Percentiles rank a stretch among this genome's conserved stretches.
Conservation (phyloP, 371 early-diverging fungal species). For the Conidiobolus incongruus region DNA sequence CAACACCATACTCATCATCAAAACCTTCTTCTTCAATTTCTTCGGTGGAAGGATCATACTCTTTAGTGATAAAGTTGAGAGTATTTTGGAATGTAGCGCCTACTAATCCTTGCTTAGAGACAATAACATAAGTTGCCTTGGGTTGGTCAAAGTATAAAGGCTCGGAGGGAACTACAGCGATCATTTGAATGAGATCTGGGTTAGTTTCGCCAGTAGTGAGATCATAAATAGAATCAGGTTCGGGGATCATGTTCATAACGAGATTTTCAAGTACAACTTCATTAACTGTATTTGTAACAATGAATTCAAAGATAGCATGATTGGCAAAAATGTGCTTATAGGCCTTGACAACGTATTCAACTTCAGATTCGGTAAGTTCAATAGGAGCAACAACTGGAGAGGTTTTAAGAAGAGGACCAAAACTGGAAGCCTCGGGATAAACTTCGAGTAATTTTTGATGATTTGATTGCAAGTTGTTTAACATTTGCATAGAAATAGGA, state of each 20-base stretch:
- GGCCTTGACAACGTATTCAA: constrained; percentile 81
- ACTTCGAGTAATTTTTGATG: no score
- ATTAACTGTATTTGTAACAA: constrained; percentile 63
- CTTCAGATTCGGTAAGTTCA: constrained; percentile 81
- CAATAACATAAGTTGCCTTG: constrained; percentile 64
- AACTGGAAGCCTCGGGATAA: constrained; percentile 58
- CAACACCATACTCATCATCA: constrained; percentile 84
- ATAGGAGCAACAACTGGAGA: constrained; percentile 30
- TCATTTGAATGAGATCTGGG: constrained; percentile 21
- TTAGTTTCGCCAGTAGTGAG: constrained; percentile 11
- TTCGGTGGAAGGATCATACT: constrained; percentile 80
- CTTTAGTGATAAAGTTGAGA: constrained; percentile 78
- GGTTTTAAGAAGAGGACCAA: constrained; percentile 70
- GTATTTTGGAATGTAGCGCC: constrained; percentile 46
- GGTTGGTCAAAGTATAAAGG: constrained; percentile 58
- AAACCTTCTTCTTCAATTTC: constrained; percentile 83
- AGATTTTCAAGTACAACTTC: constrained; percentile 83
- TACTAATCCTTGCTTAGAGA: constrained; percentile 24
- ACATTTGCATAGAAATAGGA: no score
- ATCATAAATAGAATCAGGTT: constrained; percentile 14
- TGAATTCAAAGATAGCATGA: constrained; percentile 74
- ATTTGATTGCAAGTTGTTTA: no score
- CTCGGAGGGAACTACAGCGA: constrained; percentile 34
- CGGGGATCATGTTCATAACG: constrained; percentile 56
- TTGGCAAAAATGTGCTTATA: constrained; percentile 78